A percentile compares a stretch with the other conserved stretches of the same genome.
Conservation (phyloP, 208 protist genomes). For the Trypanosoma mega region DNA sequence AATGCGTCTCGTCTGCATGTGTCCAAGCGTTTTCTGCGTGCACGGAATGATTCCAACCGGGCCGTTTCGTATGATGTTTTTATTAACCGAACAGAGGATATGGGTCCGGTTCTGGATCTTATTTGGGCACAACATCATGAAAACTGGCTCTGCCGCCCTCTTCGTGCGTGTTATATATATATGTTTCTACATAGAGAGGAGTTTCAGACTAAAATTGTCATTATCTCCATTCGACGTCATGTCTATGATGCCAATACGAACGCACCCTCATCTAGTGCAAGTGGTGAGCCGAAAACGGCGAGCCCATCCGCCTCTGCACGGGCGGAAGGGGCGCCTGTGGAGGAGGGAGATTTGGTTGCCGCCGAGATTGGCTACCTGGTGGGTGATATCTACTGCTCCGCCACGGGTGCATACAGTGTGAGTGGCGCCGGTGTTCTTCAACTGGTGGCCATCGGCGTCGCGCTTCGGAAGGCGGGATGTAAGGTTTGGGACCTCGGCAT, state of each 20-base stretch:
- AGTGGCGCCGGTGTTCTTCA: constrained; percentile 75
- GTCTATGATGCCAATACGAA: constrained; percentile 24
- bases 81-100: constrained; percentile 68
- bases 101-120: constrained; percentile 53
- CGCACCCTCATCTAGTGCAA: neutral
- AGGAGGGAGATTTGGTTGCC: constrained; percentile 73
- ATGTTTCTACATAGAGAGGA: constrained; percentile 62
- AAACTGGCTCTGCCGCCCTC: constrained; percentile 76
- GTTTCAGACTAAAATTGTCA: constrained; percentile 68
- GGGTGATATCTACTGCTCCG: constrained; percentile 84
- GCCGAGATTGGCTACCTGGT: constrained; percentile 78
- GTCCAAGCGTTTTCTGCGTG: constrained; percentile 46
- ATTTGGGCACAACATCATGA: constrained; percentile 75
- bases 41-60: constrained; percentile 24
- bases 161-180: constrained; percentile 63
- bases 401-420: constrained; percentile 71
- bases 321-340: constrained; percentile 8
- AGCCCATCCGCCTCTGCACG: neutral
- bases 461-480: constrained; percentile 54
- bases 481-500: constrained; percentile 90
- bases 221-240: constrained; percentile 61
- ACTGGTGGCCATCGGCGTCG: constrained; percentile 48
- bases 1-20: constrained; percentile 28
- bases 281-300: no score
- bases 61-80: constrained; percentile 54